A percentile compares a stretch with the other conserved stretches of the same genome.
phyloP scores from a whole-genome alignment of 495 filamentous ascomycete genomes.

The Aspergillus diversus region DNA sequence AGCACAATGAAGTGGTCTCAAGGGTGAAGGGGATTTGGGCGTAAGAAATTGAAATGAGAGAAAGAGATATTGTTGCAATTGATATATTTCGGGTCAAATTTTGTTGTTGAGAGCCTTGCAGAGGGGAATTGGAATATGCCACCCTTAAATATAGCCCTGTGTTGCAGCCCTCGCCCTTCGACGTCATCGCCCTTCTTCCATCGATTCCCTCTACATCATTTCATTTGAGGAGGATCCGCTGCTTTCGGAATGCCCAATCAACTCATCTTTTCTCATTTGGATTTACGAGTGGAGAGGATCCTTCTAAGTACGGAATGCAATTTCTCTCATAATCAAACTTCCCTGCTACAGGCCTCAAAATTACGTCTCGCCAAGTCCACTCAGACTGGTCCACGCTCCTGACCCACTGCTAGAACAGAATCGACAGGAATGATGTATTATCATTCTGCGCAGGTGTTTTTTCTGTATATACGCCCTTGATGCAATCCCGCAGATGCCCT shows the following conservation, averaged over 20 bases:
- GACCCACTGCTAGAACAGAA: constrained; percentile 13
- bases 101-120: neutral
- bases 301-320: constrained; percentile 2
- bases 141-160: neutral
- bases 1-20: constrained; percentile 2
- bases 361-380: constrained; percentile 27
- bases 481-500: constrained; percentile 16
- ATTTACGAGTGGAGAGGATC: neutral
- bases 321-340: constrained; percentile 11
- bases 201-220: constrained; percentile 1
- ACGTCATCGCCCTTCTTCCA: constrained; percentile 23
- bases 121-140: neutral
- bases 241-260: constrained; percentile 1
- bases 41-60: neutral
- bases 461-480: constrained; percentile 12
- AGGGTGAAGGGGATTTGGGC: too few species aligned
- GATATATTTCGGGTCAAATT: too few species aligned
- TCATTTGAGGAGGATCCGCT: neutral
- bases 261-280: neutral
- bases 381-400: constrained; percentile 3
- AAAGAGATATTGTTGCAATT: neutral
- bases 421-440: constrained; percentile 15
- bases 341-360: constrained; percentile 7
- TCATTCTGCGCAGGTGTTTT: neutral
- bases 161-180: constrained; percentile 9